phyloP scores from a whole-genome alignment of 805 yeast species.

The Lachancea fermentati region DNA sequence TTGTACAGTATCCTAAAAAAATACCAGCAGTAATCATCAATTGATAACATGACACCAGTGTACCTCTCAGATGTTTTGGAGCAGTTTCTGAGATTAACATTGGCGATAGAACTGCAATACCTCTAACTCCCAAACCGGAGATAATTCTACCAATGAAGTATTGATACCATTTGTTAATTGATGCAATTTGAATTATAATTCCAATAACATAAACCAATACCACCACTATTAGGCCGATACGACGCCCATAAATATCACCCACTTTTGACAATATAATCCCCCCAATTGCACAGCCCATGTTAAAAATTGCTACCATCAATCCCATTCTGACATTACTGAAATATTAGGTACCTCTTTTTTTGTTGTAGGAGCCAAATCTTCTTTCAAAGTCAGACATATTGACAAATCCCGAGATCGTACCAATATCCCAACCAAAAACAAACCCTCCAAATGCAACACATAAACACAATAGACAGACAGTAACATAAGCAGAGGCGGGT shows the following conservation, averaged over 20 bases:
- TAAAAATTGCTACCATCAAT: conserved; percentile 55
- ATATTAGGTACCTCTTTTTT: conserved; percentile 37
- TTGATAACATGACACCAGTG: conserved; percentile 66
- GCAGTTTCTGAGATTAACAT: conserved; percentile 50
- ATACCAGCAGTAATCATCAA: conserved; percentile 70
- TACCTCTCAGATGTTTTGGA: conserved; percentile 53
- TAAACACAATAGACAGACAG: conserved; percentile 24
- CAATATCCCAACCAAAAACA: conserved; percentile 72
- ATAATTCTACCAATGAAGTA: conserved; percentile 59
- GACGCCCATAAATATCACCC: conserved; percentile 63
- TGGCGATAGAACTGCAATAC: conserved; percentile 70
- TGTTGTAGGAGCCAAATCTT: conserved; percentile 49
- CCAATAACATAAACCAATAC: conserved; percentile 64
- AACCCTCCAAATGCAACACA: conserved; percentile 21
- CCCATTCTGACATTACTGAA: conserved; percentile 53
- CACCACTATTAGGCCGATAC: conserved; percentile 53
- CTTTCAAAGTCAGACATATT: conserved; percentile 46
- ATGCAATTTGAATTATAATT: conserved; percentile 59
- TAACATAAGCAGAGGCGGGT: conserved; percentile 25
- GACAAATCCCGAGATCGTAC: conserved; percentile 73
- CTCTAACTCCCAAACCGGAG: conserved; percentile 81
- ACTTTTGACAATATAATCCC: conserved; percentile 53
- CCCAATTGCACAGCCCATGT: conserved; percentile 74
- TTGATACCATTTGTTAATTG: conserved; percentile 56
- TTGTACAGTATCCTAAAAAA: conserved; percentile 70